Evolutionary conservation across 345 rosid species (phyloP).

Genomic region (Corymbia maculata): DNA sequence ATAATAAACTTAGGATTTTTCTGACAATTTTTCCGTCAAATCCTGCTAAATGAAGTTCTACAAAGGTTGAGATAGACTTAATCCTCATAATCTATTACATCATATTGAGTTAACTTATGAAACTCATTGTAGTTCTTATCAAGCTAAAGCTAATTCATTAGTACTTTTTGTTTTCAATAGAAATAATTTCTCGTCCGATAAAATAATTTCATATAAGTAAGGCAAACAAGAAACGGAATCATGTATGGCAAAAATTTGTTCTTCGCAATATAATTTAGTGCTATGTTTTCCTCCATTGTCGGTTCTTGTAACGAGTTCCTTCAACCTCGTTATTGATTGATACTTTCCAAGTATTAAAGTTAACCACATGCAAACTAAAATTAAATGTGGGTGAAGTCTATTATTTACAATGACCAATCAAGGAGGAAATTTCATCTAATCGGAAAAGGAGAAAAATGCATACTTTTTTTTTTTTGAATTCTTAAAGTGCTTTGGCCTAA

Average conservation of each 20-base stretch:
- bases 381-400: no score
- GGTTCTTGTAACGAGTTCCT: not conserved
- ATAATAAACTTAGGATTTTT: fast-evolving
- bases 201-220: not conserved
- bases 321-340: not conserved
- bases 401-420: no score
- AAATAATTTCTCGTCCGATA: not conserved
- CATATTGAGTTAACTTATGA: not conserved
- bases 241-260: not conserved
- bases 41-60: no score
- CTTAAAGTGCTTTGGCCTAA: not conserved
- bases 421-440: no score
- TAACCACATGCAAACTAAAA: no score
- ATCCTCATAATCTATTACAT: not conserved
- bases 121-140: not conserved
- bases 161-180: not conserved
- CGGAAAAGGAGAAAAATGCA: fast-evolving
- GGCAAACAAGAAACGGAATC: not conserved
- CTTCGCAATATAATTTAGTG: not conserved
- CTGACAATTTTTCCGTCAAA: no score
- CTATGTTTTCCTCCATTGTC: not conserved
- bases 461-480: no score
- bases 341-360: no score
- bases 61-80: no score
- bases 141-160: fast-evolving